Percentiles rank a stretch among this genome's conserved stretches.
Conservation (phyloP, 371 early-diverging fungal species). For the Caulochytrium protostelioides region DNA sequence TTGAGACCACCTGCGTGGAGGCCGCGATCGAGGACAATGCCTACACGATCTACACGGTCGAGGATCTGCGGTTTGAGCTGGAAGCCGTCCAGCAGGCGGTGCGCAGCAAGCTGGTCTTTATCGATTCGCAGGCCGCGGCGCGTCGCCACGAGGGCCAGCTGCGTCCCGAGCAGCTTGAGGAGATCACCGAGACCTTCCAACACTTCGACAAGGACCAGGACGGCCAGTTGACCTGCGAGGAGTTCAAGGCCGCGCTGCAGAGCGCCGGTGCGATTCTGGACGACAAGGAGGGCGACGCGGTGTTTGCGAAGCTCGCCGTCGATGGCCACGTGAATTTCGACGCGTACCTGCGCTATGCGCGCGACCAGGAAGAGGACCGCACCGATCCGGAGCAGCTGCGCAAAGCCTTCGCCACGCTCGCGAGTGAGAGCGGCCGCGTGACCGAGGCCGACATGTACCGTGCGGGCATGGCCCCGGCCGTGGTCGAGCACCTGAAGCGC, state of each 20-base stretch:
- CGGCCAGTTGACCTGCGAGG: slow-evolving; percentile 11
- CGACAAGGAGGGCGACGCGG: slow-evolving; percentile 37
- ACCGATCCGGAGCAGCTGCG: slow-evolving; percentile 66
- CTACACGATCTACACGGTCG: slow-evolving; percentile 67
- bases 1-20: no score
- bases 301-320: neutral
- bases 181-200: slow-evolving; percentile 55
- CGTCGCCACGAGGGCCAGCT: slow-evolving; percentile 63
- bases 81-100: slow-evolving; percentile 50
- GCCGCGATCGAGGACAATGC: slow-evolving; percentile 60
- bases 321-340: neutral
- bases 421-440: slow-evolving; percentile 39
- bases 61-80: slow-evolving; percentile 69
- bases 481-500: slow-evolving; percentile 45
- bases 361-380: slow-evolving; percentile 65
- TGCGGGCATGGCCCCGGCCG: slow-evolving; percentile 28
- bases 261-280: slow-evolving; percentile 44
- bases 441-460: slow-evolving; percentile 15
- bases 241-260: slow-evolving; percentile 69
- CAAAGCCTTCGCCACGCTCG: slow-evolving; percentile 63
- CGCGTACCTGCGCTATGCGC: neutral
- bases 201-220: slow-evolving; percentile 59
- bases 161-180: slow-evolving; percentile 78
- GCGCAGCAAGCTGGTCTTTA: slow-evolving; percentile 64
- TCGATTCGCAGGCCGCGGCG: slow-evolving; percentile 73